A percentile compares a stretch with the other conserved stretches of the same genome.
phyloP scores from a whole-genome alignment of 208 protist species.

The Leptomonas pyrrhocoris region DNA sequence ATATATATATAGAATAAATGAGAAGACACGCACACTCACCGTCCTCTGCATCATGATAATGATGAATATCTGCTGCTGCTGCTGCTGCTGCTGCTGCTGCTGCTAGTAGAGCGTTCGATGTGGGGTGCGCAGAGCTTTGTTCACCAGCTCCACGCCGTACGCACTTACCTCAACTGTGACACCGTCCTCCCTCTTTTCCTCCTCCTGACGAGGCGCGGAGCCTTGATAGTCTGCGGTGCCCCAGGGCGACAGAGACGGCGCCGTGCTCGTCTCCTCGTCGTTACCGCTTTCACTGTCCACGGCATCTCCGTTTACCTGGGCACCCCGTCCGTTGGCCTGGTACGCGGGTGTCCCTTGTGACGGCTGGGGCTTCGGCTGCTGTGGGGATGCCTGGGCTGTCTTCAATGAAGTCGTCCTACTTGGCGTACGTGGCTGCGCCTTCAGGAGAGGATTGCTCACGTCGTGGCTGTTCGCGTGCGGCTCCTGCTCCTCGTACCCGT shows the following conservation, averaged over 20 bases:
- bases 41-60: too few species aligned
- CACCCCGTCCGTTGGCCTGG: not conserved
- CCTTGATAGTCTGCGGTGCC: slow-evolving; percentile 13
- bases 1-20: not conserved
- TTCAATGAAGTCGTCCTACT: not conserved
- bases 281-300: not conserved
- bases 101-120: slow-evolving; percentile 2
- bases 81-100: not conserved
- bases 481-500: not conserved
- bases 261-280: not conserved
- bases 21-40: too few species aligned
- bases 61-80: too few species aligned
- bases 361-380: not conserved
- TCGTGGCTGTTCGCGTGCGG: not conserved
- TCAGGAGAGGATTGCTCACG: slow-evolving; percentile 11
- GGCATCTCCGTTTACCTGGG: not conserved
- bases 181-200: not conserved
- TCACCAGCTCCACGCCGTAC: slow-evolving; percentile 24
- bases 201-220: not conserved
- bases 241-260: slow-evolving; percentile 11
- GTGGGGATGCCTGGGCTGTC: too few species aligned
- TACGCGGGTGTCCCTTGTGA: slow-evolving; percentile 1
- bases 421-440: not conserved
- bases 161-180: slow-evolving; percentile 5
- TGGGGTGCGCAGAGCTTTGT: slow-evolving; percentile 20